phyloP scores from a whole-genome alignment of 208 protist genomes.

The Angomonas ambiguus region DNA sequence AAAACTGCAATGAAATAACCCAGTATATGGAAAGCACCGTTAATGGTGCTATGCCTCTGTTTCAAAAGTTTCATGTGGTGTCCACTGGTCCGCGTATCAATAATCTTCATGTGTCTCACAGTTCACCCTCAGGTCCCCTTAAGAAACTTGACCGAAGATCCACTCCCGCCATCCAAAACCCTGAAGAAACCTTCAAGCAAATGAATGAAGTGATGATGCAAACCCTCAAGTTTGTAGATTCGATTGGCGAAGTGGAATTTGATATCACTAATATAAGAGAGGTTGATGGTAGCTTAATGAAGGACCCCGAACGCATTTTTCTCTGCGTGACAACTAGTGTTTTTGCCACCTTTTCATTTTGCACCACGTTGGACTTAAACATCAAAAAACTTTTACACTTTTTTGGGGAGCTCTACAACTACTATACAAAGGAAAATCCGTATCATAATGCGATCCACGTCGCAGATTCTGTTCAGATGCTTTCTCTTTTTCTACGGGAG shows the following conservation, averaged over 20 bases:
- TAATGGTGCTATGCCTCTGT: not conserved
- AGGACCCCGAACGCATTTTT: constrained; percentile 70
- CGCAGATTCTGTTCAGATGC: constrained; percentile 79
- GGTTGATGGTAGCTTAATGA: constrained; percentile 70
- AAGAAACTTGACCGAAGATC: constrained; percentile 14
- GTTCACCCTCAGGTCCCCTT: not conserved
- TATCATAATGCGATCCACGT: constrained; percentile 84
- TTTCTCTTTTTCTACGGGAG: constrained; percentile 75
- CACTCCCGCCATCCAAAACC: constrained; percentile 50
- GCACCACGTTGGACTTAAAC: constrained; percentile 40
- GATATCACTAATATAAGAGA: constrained; percentile 56
- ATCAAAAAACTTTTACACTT: constrained; percentile 61
- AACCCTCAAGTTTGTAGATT: constrained; percentile 75
- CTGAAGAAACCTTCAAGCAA: constrained; percentile 52
- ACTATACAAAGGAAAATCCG: constrained; percentile 52
- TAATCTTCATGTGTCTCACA: not conserved
- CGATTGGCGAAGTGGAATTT: constrained; percentile 75
- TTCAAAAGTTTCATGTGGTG: not conserved
- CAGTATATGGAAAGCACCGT: not conserved
- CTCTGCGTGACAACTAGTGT: constrained; percentile 79
- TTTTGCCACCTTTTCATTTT: constrained; percentile 79
- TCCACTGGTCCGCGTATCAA: not conserved
- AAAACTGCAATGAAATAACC: not conserved
- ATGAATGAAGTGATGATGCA: constrained; percentile 68
- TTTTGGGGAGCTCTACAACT: constrained; percentile 47